Evolutionary conservation across 176 grass and related monocot species (phyloP).

Genomic region (Aegilops umbellulata): DNA sequence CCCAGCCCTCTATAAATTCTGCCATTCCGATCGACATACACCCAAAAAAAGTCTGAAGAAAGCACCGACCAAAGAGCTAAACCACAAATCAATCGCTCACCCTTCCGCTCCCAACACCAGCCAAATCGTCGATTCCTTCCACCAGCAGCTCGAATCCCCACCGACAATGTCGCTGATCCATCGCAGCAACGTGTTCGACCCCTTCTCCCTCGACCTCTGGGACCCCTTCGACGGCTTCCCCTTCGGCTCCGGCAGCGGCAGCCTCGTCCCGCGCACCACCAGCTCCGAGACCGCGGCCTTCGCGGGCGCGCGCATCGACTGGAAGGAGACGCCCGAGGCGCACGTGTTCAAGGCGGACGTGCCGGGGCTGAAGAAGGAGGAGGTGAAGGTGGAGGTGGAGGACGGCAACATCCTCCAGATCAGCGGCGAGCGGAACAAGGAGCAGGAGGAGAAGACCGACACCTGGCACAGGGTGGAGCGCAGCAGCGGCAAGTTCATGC

Average conservation of each 20-base stretch:
- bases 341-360: conserved; percentile 79
- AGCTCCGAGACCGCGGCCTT: conserved; percentile 40
- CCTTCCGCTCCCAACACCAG: no score
- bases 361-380: conserved; percentile 59
- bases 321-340: conserved; percentile 55
- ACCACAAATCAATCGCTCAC: no score
- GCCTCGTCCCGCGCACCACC: conserved; percentile 30
- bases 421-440: conserved; percentile 58
- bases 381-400: conserved; percentile 64
- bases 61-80: background rate
- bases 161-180: conserved; percentile 45
- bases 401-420: conserved; percentile 50
- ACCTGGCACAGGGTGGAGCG: conserved; percentile 57
- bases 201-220: conserved; percentile 65
- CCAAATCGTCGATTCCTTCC: no score
- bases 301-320: conserved; percentile 45
- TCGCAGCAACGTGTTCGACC: conserved; percentile 72
- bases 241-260: conserved; percentile 38
- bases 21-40: no score
- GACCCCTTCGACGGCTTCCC: conserved; percentile 56
- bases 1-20: no score
- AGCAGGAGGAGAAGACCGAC: conserved; percentile 60
- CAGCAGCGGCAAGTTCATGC: conserved; percentile 63
- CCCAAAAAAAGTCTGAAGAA: no score
- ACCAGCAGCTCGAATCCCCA: no score